Percentiles rank a stretch among this genome's conserved stretches.
These are phyloP conservation scores for Kodamaea neixiangensis DNA, from an alignment of 805 yeast genomes.

Conservation along the genomic window DNA sequence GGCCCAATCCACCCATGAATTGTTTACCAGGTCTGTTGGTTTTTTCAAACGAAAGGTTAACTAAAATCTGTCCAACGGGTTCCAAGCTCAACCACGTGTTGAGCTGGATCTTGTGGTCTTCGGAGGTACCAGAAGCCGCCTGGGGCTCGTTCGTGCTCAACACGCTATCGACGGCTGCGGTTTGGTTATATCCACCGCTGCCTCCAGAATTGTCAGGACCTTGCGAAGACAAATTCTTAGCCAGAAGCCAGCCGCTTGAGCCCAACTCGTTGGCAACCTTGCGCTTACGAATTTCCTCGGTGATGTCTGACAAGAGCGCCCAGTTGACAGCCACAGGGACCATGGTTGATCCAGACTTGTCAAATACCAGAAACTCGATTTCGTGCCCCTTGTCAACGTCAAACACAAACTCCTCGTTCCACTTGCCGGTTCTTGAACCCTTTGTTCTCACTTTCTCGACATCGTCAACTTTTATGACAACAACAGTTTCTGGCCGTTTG, in stretches of 20 bases:
- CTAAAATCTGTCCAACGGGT: constrained; percentile 87
- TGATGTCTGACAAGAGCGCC: constrained; percentile 86
- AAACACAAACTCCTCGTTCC: constrained; percentile 81
- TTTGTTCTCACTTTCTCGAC: constrained; percentile 77
- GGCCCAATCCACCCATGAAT: constrained; percentile 53
- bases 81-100: constrained; percentile 89
- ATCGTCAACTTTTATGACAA: constrained; percentile 84
- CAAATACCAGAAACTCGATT: constrained; percentile 84
- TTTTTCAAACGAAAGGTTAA: constrained; percentile 80
- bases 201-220: constrained; percentile 1
- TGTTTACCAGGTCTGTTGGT: constrained; percentile 39
- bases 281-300: constrained; percentile 91
- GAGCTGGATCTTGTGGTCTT: constrained; percentile 41
- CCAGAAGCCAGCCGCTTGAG: constrained; percentile 85
- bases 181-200: neutral
- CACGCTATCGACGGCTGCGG: neutral
- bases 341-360: constrained; percentile 62
- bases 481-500: constrained; percentile 76
- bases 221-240: constrained; percentile 50
- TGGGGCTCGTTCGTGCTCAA: neutral
- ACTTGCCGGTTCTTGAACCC: constrained; percentile 72
- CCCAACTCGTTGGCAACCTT: constrained; percentile 75
- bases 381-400: constrained; percentile 91
- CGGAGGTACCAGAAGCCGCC: neutral
- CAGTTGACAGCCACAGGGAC: constrained; percentile 92